Conservation (phyloP, 2,329 filamentous ascomycete genomes). For the Sordariomycetes sp. region DNA sequence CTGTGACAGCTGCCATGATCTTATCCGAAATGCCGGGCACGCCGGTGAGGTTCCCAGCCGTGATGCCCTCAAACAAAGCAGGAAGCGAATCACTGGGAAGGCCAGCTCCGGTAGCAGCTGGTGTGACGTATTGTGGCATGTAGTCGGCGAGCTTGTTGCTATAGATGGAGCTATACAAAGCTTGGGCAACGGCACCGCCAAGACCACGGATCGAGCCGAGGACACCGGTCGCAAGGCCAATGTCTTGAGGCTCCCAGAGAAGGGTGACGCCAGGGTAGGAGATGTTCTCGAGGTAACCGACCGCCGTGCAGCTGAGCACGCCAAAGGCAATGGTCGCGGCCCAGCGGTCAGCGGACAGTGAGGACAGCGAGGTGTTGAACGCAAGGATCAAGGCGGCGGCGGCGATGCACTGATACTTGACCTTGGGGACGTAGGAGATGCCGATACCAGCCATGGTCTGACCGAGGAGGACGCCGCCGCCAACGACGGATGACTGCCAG, state of each 20-base stretch:
- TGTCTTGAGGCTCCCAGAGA: constrained; percentile 35
- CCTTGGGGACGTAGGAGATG: constrained; percentile 24
- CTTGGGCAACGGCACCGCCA: constrained; percentile 25
- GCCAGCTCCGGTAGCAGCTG: constrained; percentile 23
- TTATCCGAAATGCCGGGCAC: constrained; percentile 23
- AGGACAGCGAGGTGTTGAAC: constrained; percentile 21
- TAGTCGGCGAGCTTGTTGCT: constrained; percentile 22
- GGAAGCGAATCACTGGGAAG: constrained; percentile 21
- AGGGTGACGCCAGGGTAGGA: constrained; percentile 32
- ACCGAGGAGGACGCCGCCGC: constrained; percentile 30
- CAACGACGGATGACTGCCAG: constrained; percentile 29
- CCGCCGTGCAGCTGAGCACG: constrained; percentile 18
- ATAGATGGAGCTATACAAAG: constrained; percentile 26
- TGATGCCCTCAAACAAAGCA: constrained; percentile 22
- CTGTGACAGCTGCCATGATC: constrained; percentile 21
- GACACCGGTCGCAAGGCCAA: constrained; percentile 32
- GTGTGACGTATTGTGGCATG: constrained; percentile 20
- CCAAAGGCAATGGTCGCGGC: constrained; percentile 21
- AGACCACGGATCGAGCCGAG: constrained; percentile 34
- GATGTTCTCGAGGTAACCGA: constrained; percentile 29
- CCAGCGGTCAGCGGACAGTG: constrained; percentile 16
- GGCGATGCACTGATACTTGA: constrained; percentile 23
- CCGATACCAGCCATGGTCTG: constrained; percentile 24
- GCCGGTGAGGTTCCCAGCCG: constrained; percentile 16
- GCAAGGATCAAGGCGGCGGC: constrained; percentile 18